A percentile compares a stretch with the other conserved stretches of the same genome.
These are phyloP conservation scores for Eucalyptus coolabah DNA, from an alignment of 345 rosid species.

Conservation along the genomic window DNA sequence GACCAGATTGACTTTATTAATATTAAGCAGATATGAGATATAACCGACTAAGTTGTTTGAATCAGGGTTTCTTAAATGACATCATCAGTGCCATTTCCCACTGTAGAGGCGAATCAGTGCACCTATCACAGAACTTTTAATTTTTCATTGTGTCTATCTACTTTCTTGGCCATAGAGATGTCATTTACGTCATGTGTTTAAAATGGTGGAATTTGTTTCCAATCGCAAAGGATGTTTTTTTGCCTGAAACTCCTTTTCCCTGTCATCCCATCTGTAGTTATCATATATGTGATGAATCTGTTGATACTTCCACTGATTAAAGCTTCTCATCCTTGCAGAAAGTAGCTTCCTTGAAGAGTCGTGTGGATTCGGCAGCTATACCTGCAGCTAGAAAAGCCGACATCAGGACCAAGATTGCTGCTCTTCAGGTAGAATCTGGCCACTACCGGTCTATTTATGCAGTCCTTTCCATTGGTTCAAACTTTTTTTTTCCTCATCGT, in stretches of 20 bases:
- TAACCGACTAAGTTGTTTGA: background rate
- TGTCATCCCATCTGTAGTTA: background rate
- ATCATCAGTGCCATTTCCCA: background rate
- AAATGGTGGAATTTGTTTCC: background rate
- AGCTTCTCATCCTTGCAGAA: slow-evolving; percentile 23
- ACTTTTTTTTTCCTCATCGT: background rate
- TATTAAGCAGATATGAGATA: background rate
- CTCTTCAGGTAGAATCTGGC: slow-evolving; percentile 49
- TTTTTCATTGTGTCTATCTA: background rate
- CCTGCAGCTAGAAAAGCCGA: slow-evolving; percentile 89
- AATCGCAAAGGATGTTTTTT: background rate
- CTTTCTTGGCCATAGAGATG: background rate
- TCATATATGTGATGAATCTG: background rate
- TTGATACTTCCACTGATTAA: background rate
- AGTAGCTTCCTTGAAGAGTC: slow-evolving; percentile 73
- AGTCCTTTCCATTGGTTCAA: background rate
- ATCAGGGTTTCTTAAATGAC: background rate
- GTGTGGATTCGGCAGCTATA: slow-evolving; percentile 60
- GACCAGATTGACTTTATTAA: background rate
- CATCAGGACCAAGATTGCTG: slow-evolving; percentile 55
- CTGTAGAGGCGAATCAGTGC: background rate
- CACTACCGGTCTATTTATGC: background rate
- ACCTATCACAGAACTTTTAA: background rate
- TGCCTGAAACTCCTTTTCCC: background rate
- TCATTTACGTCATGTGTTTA: background rate